A percentile compares a stretch with the other conserved stretches of the same genome.
These are phyloP conservation scores for Pleurotus ostreatus DNA, from an alignment of 768 basidiomycete species.

Conservation along the genomic window DNA sequence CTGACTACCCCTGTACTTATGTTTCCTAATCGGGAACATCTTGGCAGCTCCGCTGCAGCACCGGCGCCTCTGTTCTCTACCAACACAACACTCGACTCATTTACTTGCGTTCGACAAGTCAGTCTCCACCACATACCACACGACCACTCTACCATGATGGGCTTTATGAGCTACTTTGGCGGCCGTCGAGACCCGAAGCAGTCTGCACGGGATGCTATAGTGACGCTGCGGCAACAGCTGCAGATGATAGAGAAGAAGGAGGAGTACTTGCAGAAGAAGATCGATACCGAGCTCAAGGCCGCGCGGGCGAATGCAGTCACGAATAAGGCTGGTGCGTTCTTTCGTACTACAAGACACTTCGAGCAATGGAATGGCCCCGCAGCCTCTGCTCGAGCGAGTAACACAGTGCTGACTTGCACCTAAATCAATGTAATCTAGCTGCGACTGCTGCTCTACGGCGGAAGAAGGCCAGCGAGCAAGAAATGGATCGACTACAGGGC, in stretches of 20 bases:
- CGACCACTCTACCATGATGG: constrained; percentile 52
- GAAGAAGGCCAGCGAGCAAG: constrained; percentile 86
- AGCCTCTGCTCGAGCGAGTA: too few species aligned
- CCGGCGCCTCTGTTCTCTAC: background rate
- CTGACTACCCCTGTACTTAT: background rate
- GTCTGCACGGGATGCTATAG: constrained; percentile 88
- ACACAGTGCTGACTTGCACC: background rate
- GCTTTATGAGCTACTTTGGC: constrained; percentile 87
- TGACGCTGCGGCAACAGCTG: constrained; percentile 87
- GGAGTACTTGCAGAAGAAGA: constrained; percentile 93
- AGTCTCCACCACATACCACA: background rate
- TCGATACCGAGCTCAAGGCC: constrained; percentile 90
- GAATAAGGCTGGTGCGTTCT: constrained; percentile 82
- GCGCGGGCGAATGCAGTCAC: constrained; percentile 90
- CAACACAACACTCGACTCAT: background rate
- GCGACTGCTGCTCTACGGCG: constrained; percentile 88
- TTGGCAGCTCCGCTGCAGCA: background rate
- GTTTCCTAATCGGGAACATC: constrained; percentile 5
- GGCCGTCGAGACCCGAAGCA: constrained; percentile 80
- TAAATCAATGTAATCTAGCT: constrained; percentile 38
- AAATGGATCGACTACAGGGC: constrained; percentile 82
- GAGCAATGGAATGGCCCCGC: background rate
- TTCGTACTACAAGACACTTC: background rate
- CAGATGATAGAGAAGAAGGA: constrained; percentile 99
- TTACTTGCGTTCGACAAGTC: background rate